Base-by-base conservation (phyloP, 2,329 filamentous ascomycete species). In the Claviceps sp. region DNA sequence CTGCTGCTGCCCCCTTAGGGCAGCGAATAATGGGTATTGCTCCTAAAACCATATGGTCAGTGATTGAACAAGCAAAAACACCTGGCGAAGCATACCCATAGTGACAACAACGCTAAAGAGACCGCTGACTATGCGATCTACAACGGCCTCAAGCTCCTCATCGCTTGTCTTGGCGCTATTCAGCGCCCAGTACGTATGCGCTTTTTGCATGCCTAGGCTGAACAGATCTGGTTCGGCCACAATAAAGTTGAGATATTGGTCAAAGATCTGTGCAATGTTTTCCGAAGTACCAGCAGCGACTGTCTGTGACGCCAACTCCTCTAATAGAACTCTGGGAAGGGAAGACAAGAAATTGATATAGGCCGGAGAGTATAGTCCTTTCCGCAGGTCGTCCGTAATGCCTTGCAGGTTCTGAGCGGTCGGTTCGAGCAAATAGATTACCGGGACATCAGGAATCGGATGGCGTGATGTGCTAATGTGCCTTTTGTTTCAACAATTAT, bases 71-170 rank as follows among this genome's bases (percentile, higher is more conserved):
- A 7, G 14, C n/a, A n/a, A 14, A 11, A 47, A 14, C 17, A 6
- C 1, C 23, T 17, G 23, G 37, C 36, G 43, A 38, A 22, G 58
- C 74, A 53, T 75, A 85, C 89, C 91, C 88, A 96, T 95, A 5
- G 93, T 98, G n/a, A 95, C 93, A 54, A 93, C 85, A 47, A 98
- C 93, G 56, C 90, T 96, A 70, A 97, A 98, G n/a, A 98, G 73
- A 0, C 93, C 93, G 61, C 86, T 94, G 49, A 98, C 93, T 56
- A 97, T 91, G 58, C 83, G 83, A 66, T 98, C 91, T 36, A 98
- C 80, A 39, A 93, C 82, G 50, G 78, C 75, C 62, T 97, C 93
- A 51, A 98, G 77, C 63, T 93, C 86, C 53, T 93, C 87, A 60
- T 97, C 93, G 57, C 85, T 87, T 2, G 89, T 95, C 63, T 87